Conservation (phyloP, 129 eudicot species). For the Escallonia rubra region DNA sequence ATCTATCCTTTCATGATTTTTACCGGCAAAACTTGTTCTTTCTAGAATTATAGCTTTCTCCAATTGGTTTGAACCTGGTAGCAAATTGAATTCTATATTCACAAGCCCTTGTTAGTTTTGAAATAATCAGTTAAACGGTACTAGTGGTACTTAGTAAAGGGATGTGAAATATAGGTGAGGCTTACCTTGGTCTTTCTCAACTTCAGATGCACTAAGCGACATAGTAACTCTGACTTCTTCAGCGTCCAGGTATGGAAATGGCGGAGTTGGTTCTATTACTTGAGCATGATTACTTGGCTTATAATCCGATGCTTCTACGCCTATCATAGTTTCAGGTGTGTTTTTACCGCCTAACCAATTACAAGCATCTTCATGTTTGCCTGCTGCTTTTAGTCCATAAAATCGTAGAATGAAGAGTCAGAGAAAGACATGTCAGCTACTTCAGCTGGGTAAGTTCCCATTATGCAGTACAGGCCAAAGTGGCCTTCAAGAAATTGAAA, state of each 20-base stretch:
- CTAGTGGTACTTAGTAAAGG: background rate
- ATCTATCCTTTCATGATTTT: background rate
- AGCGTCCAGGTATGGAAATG: background rate
- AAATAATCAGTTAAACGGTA: background rate
- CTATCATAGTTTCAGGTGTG: background rate
- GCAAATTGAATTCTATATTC: background rate
- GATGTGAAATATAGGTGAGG: background rate
- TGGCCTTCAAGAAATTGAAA: too few species aligned
- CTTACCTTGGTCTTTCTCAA: constrained; percentile 9
- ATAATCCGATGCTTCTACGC: background rate
- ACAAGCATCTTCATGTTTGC: background rate
- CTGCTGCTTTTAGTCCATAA: background rate
- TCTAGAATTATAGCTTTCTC: background rate
- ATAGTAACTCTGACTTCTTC: background rate
- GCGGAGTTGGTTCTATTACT: background rate
- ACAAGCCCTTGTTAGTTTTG: background rate
- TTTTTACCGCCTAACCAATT: constrained; percentile 8
- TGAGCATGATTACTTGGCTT: background rate
- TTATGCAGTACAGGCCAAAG: too few species aligned
- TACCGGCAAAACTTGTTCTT: background rate
- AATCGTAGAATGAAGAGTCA: background rate
- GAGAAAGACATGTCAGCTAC: too few species aligned
- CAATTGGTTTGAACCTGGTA: background rate
- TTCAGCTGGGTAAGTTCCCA: too few species aligned
- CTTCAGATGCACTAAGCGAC: background rate